Base-by-base conservation (phyloP, 306 rosid genomes). In the Castanea sativa region DNA sequence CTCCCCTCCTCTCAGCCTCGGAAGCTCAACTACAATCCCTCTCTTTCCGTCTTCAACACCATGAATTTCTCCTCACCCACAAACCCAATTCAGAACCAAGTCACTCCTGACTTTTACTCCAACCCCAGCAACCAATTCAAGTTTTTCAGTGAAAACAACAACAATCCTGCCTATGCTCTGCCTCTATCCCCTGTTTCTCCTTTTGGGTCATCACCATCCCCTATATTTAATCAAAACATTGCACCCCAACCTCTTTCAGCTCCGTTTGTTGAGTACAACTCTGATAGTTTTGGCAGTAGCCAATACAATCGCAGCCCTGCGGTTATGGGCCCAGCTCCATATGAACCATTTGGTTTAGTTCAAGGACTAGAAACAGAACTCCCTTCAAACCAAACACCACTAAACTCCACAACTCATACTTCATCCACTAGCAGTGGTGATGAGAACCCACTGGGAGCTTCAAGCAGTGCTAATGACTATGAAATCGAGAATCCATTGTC, bases 381-480 rank as follows among this genome's bases (percentile, higher is more conserved):
- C 56, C 89, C 94, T 87, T 86, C 90, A n/a, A 85, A 72, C 90
- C 92, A 85, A 85, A 86, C 89, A 14, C 76, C 79, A 2, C 86
- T 21, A 3, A 77, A 38, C 30, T 73, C 91, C 7, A 60, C 74
- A 2, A 89, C 89, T 13, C 88, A 88, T 14, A 87, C 83, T 70
- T 87, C 93, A 19, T 87, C 97, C 9, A 68, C 80, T 30, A 69
- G 81, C 1, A 86, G 88, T 71, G 83, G 86, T 33, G 85, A 80
- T n/a, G 89, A 84, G 29, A 85, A 81, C 43, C 51, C 77, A 4
- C 79, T 81, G 84, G 82, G 78, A 23, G 74, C 79, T 67, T 79
- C 90, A 29, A 78, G 71, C 72, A 67, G 49, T 78, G 69, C 35
- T 11, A 33, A 76, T 76, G 82, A 63, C 21, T 67, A 61, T 57